Percentiles rank a stretch among this genome's conserved stretches.
Evolutionary conservation across 1,284 basidiomycete species (phyloP).

Genomic region (Somion occarium): DNA sequence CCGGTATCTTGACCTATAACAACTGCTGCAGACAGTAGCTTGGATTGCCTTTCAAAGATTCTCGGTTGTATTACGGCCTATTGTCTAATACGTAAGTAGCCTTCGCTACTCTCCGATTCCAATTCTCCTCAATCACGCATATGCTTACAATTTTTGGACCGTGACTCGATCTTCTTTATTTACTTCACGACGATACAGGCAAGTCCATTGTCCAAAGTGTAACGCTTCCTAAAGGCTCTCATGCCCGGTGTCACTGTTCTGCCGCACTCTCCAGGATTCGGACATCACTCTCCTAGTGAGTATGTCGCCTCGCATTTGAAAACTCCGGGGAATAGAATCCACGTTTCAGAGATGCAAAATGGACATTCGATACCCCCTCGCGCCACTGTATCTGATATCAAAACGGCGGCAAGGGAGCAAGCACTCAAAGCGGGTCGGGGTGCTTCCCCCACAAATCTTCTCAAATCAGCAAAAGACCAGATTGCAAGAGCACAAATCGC

Average conservation of each 20-base stretch:
- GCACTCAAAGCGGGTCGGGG: constrained; percentile 51
- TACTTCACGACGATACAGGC: not conserved
- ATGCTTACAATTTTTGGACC: not conserved
- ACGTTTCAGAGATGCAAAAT: constrained; percentile 31
- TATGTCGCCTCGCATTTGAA: no score
- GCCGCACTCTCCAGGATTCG: constrained; percentile 27
- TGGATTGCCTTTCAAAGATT: no score
- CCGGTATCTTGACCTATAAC: no score
- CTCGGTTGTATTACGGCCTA: not conserved
- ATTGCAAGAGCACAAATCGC: constrained; percentile 41
- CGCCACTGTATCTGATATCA: constrained; percentile 56
- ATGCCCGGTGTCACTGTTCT: constrained; percentile 34
- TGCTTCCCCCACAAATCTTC: constrained; percentile 49
- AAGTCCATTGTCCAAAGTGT: no score
- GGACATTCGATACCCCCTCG: constrained; percentile 20
- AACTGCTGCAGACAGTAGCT: no score
- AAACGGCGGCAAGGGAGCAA: constrained; percentile 53
- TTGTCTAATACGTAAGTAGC: not conserved
- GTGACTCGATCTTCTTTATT: not conserved
- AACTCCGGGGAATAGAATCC: no score
- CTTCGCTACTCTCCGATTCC: not conserved
- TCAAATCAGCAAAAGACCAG: constrained; percentile 56
- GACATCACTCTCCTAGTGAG: constrained; percentile 17
- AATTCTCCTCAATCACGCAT: not conserved
- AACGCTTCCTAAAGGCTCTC: no score